Percentiles rank a stretch among this genome's conserved stretches.
phyloP scores from a whole-genome alignment of 164 flowering plant genomes.

The Protea cynaroides region DNA sequence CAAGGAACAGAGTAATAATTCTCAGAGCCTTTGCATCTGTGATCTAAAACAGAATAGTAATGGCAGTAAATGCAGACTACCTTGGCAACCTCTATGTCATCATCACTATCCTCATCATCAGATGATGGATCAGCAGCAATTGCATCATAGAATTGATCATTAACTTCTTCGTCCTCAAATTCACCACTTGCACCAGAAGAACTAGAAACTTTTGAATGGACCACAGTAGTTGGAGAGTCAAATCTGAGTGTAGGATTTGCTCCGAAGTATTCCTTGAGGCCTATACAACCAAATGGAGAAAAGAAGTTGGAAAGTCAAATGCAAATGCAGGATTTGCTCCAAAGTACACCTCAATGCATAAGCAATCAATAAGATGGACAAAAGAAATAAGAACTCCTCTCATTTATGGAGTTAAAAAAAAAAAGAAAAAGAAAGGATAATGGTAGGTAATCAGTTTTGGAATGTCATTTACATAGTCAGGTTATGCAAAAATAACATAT shows the following conservation, averaged over 20 bases:
- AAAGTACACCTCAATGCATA: too few species aligned
- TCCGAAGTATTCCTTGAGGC: slow-evolving; percentile 73
- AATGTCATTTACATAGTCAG: too few species aligned
- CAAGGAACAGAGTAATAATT: neutral
- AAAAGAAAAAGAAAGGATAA: too few species aligned
- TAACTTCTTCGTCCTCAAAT: slow-evolving; percentile 40
- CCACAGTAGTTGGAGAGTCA: slow-evolving; percentile 37
- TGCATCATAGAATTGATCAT: slow-evolving; percentile 88
- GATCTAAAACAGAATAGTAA: too few species aligned
- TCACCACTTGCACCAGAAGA: slow-evolving; percentile 38
- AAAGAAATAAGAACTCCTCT: too few species aligned
- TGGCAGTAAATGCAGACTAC: slow-evolving; percentile 22
- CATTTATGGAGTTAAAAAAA: too few species aligned
- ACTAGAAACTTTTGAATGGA: slow-evolving; percentile 41
- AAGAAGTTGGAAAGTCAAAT: neutral
- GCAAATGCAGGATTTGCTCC: too few species aligned
- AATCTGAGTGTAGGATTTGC: slow-evolving; percentile 61
- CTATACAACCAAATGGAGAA: slow-evolving; percentile 30
- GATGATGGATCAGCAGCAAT: slow-evolving; percentile 57
- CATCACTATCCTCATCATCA: slow-evolving; percentile 69
- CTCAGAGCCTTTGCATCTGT: neutral
- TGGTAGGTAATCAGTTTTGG: too few species aligned
- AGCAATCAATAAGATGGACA: too few species aligned
- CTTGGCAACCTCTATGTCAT: slow-evolving; percentile 25
- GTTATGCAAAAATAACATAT: too few species aligned